These are phyloP conservation scores for Macrotyloma uniflorum DNA, from an alignment of 306 rosid species.

Conservation along the genomic window DNA sequence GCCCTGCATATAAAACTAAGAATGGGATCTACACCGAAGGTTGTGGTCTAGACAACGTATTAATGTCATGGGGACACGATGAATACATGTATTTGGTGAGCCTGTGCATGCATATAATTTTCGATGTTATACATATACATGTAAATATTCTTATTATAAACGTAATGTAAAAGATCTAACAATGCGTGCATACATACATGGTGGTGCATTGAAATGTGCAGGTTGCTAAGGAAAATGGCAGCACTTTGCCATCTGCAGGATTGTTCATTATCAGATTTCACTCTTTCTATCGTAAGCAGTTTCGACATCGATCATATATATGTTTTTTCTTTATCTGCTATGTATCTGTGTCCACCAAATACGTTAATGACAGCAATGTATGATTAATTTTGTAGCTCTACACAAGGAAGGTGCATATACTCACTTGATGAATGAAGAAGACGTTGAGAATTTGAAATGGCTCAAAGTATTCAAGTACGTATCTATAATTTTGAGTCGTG, in stretches of 20 bases:
- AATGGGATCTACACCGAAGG: conserved; percentile 45
- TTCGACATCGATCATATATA: background rate
- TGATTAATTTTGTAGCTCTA: conserved; percentile 53
- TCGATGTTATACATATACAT: background rate
- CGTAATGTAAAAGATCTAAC: background rate
- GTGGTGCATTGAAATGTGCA: background rate
- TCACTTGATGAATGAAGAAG: conserved; percentile 78
- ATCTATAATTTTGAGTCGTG: background rate
- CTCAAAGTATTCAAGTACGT: conserved; percentile 47
- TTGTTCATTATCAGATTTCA: conserved; percentile 53
- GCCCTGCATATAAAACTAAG: conserved; percentile 36
- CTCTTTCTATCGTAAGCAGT: conserved; percentile 47
- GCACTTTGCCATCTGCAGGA: conserved; percentile 50
- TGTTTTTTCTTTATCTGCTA: too few species aligned
- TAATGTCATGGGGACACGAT: conserved; percentile 61
- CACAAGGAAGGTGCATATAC: conserved; percentile 68
- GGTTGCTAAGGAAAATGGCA: conserved; percentile 49
- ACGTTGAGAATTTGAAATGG: conserved; percentile 77
- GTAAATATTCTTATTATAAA: background rate
- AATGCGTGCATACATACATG: too few species aligned
- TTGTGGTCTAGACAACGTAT: conserved; percentile 48
- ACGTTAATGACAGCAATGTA: background rate
- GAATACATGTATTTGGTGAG: conserved; percentile 58
- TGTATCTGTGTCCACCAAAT: background rate
- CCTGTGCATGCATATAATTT: too few species aligned